Percentiles rank a stretch among this genome's conserved stretches.
Conservation (phyloP, 140 eudicot species). For the Anethum foeniculum region DNA sequence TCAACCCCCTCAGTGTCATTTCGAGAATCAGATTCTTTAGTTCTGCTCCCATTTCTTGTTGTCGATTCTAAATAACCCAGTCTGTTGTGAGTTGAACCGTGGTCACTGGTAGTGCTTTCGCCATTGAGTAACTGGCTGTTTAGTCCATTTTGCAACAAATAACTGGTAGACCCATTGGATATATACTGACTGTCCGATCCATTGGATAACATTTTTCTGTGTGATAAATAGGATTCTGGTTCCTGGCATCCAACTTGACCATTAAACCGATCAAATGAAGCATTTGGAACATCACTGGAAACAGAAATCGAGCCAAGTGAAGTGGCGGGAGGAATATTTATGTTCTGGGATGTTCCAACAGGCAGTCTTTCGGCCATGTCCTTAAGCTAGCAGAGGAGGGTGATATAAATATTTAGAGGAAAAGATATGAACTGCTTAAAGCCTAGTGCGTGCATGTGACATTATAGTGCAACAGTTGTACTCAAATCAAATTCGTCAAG, state of each 20-base stretch:
- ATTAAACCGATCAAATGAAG: constrained; percentile 35
- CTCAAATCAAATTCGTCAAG: background rate
- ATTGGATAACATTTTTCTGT: constrained; percentile 36
- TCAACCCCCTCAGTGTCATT: constrained; percentile 88
- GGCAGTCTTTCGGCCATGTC: constrained; percentile 98
- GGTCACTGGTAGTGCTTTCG: constrained; percentile 31
- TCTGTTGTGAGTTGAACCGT: constrained; percentile 44
- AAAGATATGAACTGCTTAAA: background rate
- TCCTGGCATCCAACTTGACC: constrained; percentile 42
- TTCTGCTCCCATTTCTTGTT: constrained; percentile 48
- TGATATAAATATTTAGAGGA: background rate
- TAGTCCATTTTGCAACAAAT: constrained; percentile 43
- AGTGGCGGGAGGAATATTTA: constrained; percentile 54
- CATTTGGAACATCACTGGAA: constrained; percentile 37
- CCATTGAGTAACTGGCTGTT: constrained; percentile 7
- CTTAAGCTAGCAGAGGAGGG: constrained; percentile 49
- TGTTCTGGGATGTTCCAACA: constrained; percentile 70
- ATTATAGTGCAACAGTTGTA: background rate
- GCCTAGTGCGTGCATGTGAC: background rate
- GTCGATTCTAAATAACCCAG: constrained; percentile 41
- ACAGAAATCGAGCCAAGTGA: constrained; percentile 41
- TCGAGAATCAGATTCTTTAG: constrained; percentile 54
- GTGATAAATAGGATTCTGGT: constrained; percentile 49
- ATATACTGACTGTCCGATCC: constrained; percentile 46
- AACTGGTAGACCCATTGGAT: constrained; percentile 52